Evolutionary conservation across 2,329 filamentous ascomycete genomes (phyloP).

Genomic region (Alternaria sp.): DNA sequence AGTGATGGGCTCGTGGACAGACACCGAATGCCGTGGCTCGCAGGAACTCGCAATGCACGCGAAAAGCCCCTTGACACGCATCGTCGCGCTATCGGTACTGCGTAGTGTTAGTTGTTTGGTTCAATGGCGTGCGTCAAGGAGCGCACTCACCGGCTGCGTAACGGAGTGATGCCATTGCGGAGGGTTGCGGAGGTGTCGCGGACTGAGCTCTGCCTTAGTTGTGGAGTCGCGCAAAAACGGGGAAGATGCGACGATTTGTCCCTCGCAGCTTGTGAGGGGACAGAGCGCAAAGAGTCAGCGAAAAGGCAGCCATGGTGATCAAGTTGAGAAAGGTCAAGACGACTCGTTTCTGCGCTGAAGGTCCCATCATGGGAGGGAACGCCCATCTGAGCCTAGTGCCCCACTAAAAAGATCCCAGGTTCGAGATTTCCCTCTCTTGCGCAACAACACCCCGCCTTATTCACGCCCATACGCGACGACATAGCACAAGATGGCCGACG

Average conservation of each 20-base stretch:
- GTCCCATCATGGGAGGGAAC: conserved; percentile 15
- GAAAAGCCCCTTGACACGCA: conserved; percentile 10
- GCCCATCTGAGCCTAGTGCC: conserved; percentile 19
- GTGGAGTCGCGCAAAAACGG: background rate
- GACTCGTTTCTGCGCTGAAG: conserved; percentile 38
- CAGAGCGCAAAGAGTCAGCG: background rate
- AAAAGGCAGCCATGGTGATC: conserved; percentile 25
- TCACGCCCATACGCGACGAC: conserved; percentile 4
- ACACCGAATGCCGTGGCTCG: conserved; percentile 22
- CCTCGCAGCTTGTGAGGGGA: conserved; percentile 15
- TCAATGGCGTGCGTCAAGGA: conserved; percentile 19
- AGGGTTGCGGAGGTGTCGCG: conserved; percentile 30
- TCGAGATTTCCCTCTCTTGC: conserved; percentile 20
- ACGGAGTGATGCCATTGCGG: conserved; percentile 37
- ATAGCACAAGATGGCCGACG: conserved; percentile 77
- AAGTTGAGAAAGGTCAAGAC: conserved; percentile 29
- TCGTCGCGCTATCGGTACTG: conserved; percentile 21
- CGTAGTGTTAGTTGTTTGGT: conserved; percentile 15
- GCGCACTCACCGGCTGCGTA: conserved; percentile 26
- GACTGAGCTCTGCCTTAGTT: conserved; percentile 15
- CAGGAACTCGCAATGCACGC: background rate
- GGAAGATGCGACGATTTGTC: background rate
- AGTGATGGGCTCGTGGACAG: conserved; percentile 30
- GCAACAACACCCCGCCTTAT: conserved; percentile 12
- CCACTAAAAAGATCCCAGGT: conserved; percentile 30